Evolutionary conservation across 2,329 filamentous ascomycete genomes (phyloP), one percentile per base, ranked within the genome.

Genomic region (Aspergillus intermedius): DNA sequence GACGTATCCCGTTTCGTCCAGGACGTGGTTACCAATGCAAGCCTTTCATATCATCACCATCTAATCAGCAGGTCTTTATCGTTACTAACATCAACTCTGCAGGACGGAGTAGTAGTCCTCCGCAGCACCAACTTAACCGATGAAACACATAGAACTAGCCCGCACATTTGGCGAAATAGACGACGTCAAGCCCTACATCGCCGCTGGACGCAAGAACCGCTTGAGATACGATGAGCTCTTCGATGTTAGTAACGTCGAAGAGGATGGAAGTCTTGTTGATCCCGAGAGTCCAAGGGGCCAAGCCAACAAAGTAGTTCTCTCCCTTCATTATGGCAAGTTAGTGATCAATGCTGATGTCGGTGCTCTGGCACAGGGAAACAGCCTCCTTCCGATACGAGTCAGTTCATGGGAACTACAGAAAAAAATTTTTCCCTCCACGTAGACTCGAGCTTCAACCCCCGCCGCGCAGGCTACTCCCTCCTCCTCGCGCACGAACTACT

Each of bases 401-500:
- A n/a, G n/a, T n/a, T n/a, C n/a, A n/a, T n/a, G n/a, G n/a, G n/a
- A n/a, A n/a, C n/a, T n/a, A n/a, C n/a, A n/a, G n/a, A n/a, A n/a
- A n/a, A n/a, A n/a, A n/a, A n/a, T n/a, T n/a, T n/a, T n/a, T n/a
- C n/a, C n/a, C 82, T 78, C 60, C 79, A 82, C 52, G 73, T 74
- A 4, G 79, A 82, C 62, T 77, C 73, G 9, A 74, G 72, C 28
- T 82, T 78, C 66, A 81, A 81, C 55, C 75, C 77, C 5, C 74
- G 75, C 2, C 71, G 79, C 21, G 75, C 77, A 0, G 72, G 70
- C 2, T 78, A 74, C 62, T 79, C 74, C 6, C 65, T 81, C 9
- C 69, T 81, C 0, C 69, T 72, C 4, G 77, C 78, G 3, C 71
- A 73, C 23, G 62, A 68, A 48, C 67, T 81, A 6, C 78, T 78